Conservation (phyloP, 116 monocot species). For the Cymodocea nodosa region DNA sequence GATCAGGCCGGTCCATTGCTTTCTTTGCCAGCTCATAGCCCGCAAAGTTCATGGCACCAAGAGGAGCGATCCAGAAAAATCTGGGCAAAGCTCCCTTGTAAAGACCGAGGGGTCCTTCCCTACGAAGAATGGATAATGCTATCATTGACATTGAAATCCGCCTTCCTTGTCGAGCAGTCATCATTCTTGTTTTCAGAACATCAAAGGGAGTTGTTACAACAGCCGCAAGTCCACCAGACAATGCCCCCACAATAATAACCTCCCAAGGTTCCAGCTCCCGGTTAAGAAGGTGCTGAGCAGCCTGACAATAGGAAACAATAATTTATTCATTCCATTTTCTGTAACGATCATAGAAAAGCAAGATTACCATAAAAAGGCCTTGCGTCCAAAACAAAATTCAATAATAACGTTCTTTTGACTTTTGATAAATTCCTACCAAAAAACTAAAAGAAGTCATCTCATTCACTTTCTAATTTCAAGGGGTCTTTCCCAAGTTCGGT, state of each 20-base stretch:
- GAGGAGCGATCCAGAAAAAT: conserved; percentile 98
- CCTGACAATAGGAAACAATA: conserved; percentile 21
- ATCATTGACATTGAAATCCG: conserved; percentile 78
- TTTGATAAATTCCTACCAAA: too few species aligned
- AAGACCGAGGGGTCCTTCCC: conserved; percentile 82
- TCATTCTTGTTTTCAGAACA: conserved; percentile 98
- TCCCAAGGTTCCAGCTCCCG: conserved; percentile 89
- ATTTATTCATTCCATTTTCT: not conserved
- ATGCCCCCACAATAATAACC: conserved; percentile 67
- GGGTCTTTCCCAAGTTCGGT: too few species aligned
- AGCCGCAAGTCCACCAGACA: conserved; percentile 87
- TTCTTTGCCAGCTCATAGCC: conserved; percentile 19
- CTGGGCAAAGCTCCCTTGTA: conserved; percentile 98
- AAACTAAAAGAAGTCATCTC: too few species aligned
- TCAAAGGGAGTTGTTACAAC: conserved; percentile 92
- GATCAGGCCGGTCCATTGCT: conserved; percentile 8
- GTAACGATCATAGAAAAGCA: too few species aligned
- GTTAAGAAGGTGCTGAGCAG: conserved; percentile 54
- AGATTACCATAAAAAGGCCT: too few species aligned
- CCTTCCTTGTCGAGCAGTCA: conserved; percentile 74
- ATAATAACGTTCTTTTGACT: too few species aligned
- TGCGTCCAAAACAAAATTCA: too few species aligned
- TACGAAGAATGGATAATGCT: conserved; percentile 67
- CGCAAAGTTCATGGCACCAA: conserved; percentile 43
- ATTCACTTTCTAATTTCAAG: too few species aligned